A percentile compares a stretch with the other conserved stretches of the same genome.
phyloP scores from a whole-genome alignment of 371 early-diverging fungal species.

The Mucor sp. region DNA sequence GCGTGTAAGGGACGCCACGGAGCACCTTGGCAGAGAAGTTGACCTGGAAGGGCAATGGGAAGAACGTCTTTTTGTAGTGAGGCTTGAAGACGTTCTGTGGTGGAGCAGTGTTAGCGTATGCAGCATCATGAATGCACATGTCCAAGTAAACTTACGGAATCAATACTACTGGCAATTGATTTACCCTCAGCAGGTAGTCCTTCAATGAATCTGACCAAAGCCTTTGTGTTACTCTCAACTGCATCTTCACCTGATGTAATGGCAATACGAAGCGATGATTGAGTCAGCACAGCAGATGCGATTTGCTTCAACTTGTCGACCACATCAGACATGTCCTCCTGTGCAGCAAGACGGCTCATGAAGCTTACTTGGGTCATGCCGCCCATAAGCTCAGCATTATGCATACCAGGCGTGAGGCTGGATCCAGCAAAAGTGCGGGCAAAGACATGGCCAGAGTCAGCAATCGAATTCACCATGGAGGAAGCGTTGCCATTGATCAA shows the following conservation, averaged over 20 bases:
- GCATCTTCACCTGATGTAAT: constrained; percentile 69
- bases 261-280: constrained; percentile 66
- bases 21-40: constrained; percentile 81
- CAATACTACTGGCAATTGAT: constrained; percentile 6
- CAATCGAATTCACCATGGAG: constrained; percentile 78
- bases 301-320: constrained; percentile 66
- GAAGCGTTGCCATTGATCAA: constrained; percentile 74
- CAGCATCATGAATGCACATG: background rate
- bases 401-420: constrained; percentile 62
- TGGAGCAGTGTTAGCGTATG: background rate
- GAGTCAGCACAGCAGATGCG: constrained; percentile 54
- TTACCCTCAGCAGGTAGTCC: constrained; percentile 40
- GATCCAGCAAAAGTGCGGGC: constrained; percentile 78
- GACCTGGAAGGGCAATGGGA: constrained; percentile 82
- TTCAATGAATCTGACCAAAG: constrained; percentile 55
- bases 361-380: constrained; percentile 87
- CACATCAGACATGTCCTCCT: constrained; percentile 61
- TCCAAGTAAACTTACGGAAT: constrained; percentile 21
- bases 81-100: constrained; percentile 35
- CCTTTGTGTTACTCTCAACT: constrained; percentile 59
- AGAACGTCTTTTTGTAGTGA: constrained; percentile 48
- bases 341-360: constrained; percentile 67
- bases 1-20: constrained; percentile 82
- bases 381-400: constrained; percentile 60
- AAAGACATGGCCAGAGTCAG: constrained; percentile 82